These are phyloP conservation scores for Ogataea naganishii DNA, from an alignment of 805 yeast genomes.

Conservation along the genomic window DNA sequence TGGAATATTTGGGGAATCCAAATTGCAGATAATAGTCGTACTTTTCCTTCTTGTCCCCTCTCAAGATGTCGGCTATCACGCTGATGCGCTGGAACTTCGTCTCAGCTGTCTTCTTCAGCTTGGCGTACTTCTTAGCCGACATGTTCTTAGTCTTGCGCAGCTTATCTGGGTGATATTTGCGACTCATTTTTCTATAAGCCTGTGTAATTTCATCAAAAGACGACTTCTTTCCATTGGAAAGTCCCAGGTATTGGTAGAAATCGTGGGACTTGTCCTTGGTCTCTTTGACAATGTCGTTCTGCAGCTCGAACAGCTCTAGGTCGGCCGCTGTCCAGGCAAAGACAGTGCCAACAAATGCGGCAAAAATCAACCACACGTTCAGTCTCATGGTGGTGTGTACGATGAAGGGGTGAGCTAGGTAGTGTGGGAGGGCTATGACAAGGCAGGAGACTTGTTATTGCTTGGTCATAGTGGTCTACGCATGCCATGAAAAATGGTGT, in stretches of 20 bases:
- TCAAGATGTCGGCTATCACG: conserved; percentile 62
- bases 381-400: conserved; percentile 5
- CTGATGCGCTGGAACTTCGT: conserved; percentile 75
- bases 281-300: conserved; percentile 47
- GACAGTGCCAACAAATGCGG: conserved; percentile 2
- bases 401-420: neutral
- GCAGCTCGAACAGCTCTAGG: conserved; percentile 68
- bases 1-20: conserved; percentile 83
- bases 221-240: conserved; percentile 33
- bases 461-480: neutral
- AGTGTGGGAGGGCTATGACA: neutral
- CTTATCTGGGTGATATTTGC: conserved; percentile 84
- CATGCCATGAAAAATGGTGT: neutral
- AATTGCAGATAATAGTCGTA: conserved; percentile 77
- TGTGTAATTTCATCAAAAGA: conserved; percentile 46
- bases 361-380: conserved; percentile 5
- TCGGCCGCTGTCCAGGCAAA: conserved; percentile 40
- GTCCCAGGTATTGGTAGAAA: conserved; percentile 61
- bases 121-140: conserved; percentile 17
- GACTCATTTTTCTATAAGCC: conserved; percentile 64
- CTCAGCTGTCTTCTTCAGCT: conserved; percentile 39
- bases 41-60: conserved; percentile 53
- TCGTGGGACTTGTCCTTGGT: conserved; percentile 42
- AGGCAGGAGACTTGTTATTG: neutral
- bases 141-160: conserved; percentile 28